Base-by-base conservation (phyloP, 306 rosid genomes). In the Herpetospermum pedunculosum region DNA sequence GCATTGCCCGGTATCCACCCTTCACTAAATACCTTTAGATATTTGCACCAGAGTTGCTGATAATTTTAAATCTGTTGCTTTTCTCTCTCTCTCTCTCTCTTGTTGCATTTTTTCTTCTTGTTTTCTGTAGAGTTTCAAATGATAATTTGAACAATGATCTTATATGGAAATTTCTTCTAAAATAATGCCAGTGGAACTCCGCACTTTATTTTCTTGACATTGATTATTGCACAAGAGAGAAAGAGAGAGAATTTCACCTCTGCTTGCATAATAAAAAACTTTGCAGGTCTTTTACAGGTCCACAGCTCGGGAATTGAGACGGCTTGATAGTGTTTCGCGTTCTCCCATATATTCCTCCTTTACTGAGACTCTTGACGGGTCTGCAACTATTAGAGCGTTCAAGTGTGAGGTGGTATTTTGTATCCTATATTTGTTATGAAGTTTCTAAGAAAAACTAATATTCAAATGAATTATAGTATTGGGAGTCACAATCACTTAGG, bases 341-440 rank as follows among this genome's bases (percentile, higher is more conserved):
- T 93, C 98, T 85, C 98, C 98, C 74, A 93, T 93, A 78, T 93
- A 93, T 80, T 81, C 96, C 75, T 86, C 98, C 60, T 93, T 93
- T 85, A 86, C 94, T 0, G 98, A 93, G 86, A 91, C 97, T 55
- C 96, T 93, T 46, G 94, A 91, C 46, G 98, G 98, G 73, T 85
- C 97, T 26, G 80, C 97, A 65, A 93, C 96, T 50, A 86, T 93
- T 49, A 83, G 97, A 78, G 98, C 97, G 8, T 93, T 91, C 77
- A 91, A 87, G 73, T 87, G 92, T 50, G 91, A 87, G 98, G 97
- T 93, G 80, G 49, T 59, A 55, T 77, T 21, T 52, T 54, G 35
- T 28, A 10, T 18, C 28, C 28, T 41, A 11, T 34, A 26, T 75
- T 18, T 54, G 50, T 34, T 35, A 8, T 34, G 35, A 63, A 63